These are phyloP conservation scores for Fusarium foetens DNA, from an alignment of 2,329 filamentous ascomycete genomes.

Conservation along the genomic window DNA sequence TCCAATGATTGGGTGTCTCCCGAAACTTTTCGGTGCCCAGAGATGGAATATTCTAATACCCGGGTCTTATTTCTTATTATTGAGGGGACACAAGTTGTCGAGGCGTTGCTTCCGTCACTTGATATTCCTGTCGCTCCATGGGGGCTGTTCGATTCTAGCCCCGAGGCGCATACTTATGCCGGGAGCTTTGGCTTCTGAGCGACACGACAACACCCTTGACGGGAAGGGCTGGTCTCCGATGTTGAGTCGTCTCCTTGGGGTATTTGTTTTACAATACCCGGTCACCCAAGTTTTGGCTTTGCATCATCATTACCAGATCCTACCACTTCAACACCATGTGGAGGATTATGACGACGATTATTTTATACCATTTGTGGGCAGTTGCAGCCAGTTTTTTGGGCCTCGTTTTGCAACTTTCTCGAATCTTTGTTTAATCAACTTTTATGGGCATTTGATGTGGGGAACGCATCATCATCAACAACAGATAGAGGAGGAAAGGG, in stretches of 20 bases:
- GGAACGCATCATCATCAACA: constrained; percentile 27
- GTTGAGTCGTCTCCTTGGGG: constrained; percentile 43
- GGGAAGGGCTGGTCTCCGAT: constrained; percentile 43
- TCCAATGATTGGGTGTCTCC: constrained; percentile 2
- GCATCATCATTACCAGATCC: constrained; percentile 40
- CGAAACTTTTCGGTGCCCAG: constrained; percentile 13
- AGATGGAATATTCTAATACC: constrained; percentile 3
- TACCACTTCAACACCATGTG: constrained; percentile 45
- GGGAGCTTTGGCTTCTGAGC: constrained; percentile 35
- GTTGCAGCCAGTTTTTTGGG: constrained; percentile 24
- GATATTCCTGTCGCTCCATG: constrained; percentile 35
- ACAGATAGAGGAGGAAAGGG: constrained; percentile 39
- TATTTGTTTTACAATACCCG: constrained; percentile 44
- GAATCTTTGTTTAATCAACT: constrained; percentile 45
- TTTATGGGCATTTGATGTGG: constrained; percentile 31
- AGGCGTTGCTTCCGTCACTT: constrained; percentile 16
- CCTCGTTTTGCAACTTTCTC: constrained; percentile 43
- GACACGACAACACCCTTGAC: constrained; percentile 41
- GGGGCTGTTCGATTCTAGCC: constrained; percentile 38
- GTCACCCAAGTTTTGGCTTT: constrained; percentile 41
- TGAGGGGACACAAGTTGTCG: constrained; percentile 22
- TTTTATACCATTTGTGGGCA: constrained; percentile 31
- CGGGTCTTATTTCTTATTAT: constrained; percentile 36
- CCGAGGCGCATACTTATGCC: constrained; percentile 31
- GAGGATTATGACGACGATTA: constrained; percentile 35